phyloP scores from a whole-genome alignment of 176 grass and related monocot species.

The Bromus sterilis region DNA sequence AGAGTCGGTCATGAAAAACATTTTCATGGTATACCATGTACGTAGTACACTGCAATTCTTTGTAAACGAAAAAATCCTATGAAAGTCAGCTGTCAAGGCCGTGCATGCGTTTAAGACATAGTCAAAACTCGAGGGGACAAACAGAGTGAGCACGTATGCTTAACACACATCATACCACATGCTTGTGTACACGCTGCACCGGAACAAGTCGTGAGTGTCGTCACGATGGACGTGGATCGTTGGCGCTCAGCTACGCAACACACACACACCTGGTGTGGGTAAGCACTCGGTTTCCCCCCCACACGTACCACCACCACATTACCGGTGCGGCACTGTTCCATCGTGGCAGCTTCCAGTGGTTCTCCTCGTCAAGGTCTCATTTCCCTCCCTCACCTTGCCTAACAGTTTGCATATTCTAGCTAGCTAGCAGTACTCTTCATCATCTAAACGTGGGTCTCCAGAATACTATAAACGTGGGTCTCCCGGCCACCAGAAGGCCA shows the following conservation, averaged over 20 bases:
- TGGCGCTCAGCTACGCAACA: conserved; percentile 1
- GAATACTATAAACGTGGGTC: neutral
- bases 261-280: neutral
- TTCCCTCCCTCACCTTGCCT: neutral
- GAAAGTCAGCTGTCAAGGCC: too few relatives aligned
- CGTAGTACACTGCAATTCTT: too few relatives aligned
- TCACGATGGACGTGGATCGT: neutral
- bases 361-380: neutral
- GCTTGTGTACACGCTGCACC: too few relatives aligned
- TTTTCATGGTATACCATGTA: too few relatives aligned
- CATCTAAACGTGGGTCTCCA: conserved; percentile 32
- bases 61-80: too few relatives aligned
- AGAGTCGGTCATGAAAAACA: too few relatives aligned
- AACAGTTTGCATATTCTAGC: conserved; percentile 7
- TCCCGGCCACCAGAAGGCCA: neutral
- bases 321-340: neutral
- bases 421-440: neutral
- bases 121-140: too few relatives aligned
- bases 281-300: neutral
- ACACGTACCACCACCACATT: neutral
- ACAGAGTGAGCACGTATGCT: too few relatives aligned
- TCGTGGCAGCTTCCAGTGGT: neutral
- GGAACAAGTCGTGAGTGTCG: neutral
- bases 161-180: too few relatives aligned
- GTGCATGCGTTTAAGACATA: too few relatives aligned